Conservation (phyloP, 1,284 basidiomycete species). For the Naganishia sp. region DNA sequence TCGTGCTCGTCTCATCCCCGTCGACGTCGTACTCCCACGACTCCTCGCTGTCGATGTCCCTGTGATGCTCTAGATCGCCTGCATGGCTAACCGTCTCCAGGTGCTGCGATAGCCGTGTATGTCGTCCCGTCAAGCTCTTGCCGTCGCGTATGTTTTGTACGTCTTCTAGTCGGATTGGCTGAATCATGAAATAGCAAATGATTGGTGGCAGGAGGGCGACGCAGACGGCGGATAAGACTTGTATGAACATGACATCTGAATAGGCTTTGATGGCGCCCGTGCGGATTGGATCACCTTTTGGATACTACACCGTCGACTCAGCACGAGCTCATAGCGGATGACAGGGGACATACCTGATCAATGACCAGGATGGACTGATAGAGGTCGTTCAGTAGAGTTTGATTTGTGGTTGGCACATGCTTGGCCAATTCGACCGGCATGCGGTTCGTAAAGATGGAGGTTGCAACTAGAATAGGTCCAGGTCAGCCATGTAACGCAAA, state of each 20-base stretch:
- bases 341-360: slow-evolving; percentile 47
- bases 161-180: slow-evolving; percentile 54
- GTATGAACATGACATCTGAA: slow-evolving; percentile 49
- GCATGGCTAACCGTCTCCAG: not conserved
- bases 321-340: slow-evolving; percentile 41
- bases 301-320: slow-evolving; percentile 43
- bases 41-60: slow-evolving; percentile 9
- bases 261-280: slow-evolving; percentile 61
- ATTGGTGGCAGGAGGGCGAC: slow-evolving; percentile 52
- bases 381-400: slow-evolving; percentile 52
- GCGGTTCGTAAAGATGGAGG: slow-evolving; percentile 35
- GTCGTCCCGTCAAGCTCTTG: slow-evolving; percentile 42
- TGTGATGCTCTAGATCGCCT: slow-evolving; percentile 12
- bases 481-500: not conserved
- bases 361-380: slow-evolving; percentile 55
- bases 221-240: slow-evolving; percentile 46
- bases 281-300: slow-evolving; percentile 60
- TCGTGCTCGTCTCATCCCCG: not conserved
- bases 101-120: slow-evolving; percentile 35
- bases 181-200: slow-evolving; percentile 49
- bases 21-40: slow-evolving; percentile 5
- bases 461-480: slow-evolving; percentile 19
- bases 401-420: slow-evolving; percentile 56
- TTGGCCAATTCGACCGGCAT: slow-evolving; percentile 61
- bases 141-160: slow-evolving; percentile 56